A percentile compares a stretch with the other conserved stretches of the same genome.
Conservation (phyloP, 371 early-diverging fungal genomes). For the Zopfochytrium polystomum region DNA sequence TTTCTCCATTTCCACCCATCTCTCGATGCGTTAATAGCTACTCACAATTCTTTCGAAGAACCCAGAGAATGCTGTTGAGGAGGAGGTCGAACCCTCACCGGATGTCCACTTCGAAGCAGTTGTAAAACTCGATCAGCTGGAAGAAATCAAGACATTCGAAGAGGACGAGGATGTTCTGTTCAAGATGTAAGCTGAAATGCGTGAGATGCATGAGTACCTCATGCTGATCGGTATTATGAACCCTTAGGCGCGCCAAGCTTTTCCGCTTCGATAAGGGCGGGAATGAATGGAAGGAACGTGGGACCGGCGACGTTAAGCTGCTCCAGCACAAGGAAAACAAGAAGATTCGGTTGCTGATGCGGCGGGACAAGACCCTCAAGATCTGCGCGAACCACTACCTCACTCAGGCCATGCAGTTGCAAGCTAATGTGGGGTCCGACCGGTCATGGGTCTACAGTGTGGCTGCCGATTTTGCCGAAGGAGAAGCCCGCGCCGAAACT, state of each 20-base stretch:
- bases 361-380: slow-evolving; percentile 96
- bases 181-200: slow-evolving; percentile 76
- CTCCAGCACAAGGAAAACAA: slow-evolving; percentile 83
- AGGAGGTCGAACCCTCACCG: slow-evolving; percentile 74
- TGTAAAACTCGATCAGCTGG: slow-evolving; percentile 82
- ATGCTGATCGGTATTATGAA: slow-evolving; percentile 11
- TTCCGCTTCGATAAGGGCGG: slow-evolving; percentile 88
- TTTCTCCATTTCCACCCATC: too few species aligned
- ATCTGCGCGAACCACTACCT: slow-evolving; percentile 97
- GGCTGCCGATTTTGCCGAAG: slow-evolving; percentile 86
- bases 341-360: slow-evolving; percentile 93
- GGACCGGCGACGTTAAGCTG: slow-evolving; percentile 94
- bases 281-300: slow-evolving; percentile 98
- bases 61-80: slow-evolving; percentile 28
- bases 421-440: slow-evolving; percentile 93
- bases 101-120: slow-evolving; percentile 97
- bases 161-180: slow-evolving; percentile 90
- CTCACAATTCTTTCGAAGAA: background rate
- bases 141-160: slow-evolving; percentile 90
- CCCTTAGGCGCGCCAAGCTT: slow-evolving; percentile 89
- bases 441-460: slow-evolving; percentile 97
- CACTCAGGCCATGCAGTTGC: slow-evolving; percentile 79
- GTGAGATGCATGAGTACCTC: slow-evolving; percentile 13
- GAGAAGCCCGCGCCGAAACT: slow-evolving; percentile 74
- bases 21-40: too few species aligned